These are phyloP conservation scores for Ganoderma sinense DNA, from an alignment of 1,284 basidiomycete species.

Conservation along the genomic window DNA sequence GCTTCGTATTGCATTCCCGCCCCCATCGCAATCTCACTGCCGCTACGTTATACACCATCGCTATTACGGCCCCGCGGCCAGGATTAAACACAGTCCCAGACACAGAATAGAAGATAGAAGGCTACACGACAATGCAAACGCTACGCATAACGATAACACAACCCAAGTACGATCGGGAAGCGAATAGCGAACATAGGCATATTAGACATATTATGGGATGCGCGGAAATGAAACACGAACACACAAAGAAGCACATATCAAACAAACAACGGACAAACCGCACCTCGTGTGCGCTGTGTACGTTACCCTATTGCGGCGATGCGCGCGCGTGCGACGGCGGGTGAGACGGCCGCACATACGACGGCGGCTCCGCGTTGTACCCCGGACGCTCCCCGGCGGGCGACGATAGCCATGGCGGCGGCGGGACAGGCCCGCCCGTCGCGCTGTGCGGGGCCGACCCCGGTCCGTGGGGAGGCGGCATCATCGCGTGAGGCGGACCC, in stretches of 20 bases:
- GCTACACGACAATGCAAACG: constrained; percentile 3
- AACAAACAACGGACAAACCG: constrained; percentile 1
- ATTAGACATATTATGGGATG: neutral
- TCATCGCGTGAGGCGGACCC: constrained; percentile 54
- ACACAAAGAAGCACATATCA: constrained; percentile 3
- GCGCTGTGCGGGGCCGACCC: constrained; percentile 36
- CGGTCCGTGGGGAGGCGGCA: constrained; percentile 35
- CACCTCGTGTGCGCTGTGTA: neutral
- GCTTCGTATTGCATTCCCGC: neutral
- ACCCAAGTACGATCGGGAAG: neutral
- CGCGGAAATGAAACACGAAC: constrained; percentile 4
- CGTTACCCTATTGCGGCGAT: constrained; percentile 45
- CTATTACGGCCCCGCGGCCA: neutral
- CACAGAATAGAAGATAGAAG: neutral
- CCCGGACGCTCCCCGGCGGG: constrained; percentile 38
- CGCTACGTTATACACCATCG: neutral
- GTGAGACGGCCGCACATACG: constrained; percentile 64
- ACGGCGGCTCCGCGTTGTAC: constrained; percentile 61
- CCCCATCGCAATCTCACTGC: neutral
- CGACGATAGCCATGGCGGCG: constrained; percentile 57
- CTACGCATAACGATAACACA: constrained; percentile 1
- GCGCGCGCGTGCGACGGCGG: constrained; percentile 48
- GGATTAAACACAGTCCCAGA: neutral
- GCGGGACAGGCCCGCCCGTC: constrained; percentile 42
- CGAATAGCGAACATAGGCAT: neutral